Evolutionary conservation across 371 early-diverging fungal species (phyloP).

Genomic region (Paraphysoderma sedebokerense): DNA sequence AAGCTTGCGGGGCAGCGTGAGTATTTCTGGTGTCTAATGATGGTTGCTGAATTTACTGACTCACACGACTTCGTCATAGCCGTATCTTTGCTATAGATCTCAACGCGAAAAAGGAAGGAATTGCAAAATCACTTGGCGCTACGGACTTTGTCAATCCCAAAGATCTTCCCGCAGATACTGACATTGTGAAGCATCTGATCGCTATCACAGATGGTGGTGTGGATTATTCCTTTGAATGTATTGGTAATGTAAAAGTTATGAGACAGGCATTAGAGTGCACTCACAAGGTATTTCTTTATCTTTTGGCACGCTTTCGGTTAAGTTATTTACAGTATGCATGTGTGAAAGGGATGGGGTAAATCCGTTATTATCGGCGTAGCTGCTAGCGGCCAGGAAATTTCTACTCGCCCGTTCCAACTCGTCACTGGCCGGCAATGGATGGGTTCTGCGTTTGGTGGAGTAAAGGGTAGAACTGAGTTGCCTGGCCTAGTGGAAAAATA

Average conservation of each 20-base stretch:
- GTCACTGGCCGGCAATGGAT: conserved; percentile 75
- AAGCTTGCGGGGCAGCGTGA: conserved; percentile 48
- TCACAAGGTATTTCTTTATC: no score
- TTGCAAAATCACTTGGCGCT: conserved; percentile 67
- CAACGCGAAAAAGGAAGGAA: conserved; percentile 62
- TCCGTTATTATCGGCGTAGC: conserved; percentile 84
- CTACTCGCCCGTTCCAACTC: conserved; percentile 85
- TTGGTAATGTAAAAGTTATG: conserved; percentile 76
- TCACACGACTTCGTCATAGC: conserved; percentile 10
- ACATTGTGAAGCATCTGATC: conserved; percentile 68
- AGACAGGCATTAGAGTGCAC: conserved; percentile 77
- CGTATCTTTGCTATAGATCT: conserved; percentile 81
- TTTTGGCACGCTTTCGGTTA: conserved; percentile 5
- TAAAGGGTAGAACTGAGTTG: conserved; percentile 84
- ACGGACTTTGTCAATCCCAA: conserved; percentile 85
- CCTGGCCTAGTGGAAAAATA: conserved; percentile 77
- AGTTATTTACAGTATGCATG: conserved; percentile 15
- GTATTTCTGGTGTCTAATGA: no score
- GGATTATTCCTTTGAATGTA: conserved; percentile 91
- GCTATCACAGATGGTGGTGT: conserved; percentile 87
- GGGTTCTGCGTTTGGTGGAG: conserved; percentile 91
- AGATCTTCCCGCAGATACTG: conserved; percentile 39
- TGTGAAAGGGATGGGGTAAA: no score
- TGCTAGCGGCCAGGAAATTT: conserved; percentile 76
- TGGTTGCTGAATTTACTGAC: no score